Conservation (phyloP, 2,329 filamentous ascomycete species). For the Stemphylium lycopersici region DNA sequence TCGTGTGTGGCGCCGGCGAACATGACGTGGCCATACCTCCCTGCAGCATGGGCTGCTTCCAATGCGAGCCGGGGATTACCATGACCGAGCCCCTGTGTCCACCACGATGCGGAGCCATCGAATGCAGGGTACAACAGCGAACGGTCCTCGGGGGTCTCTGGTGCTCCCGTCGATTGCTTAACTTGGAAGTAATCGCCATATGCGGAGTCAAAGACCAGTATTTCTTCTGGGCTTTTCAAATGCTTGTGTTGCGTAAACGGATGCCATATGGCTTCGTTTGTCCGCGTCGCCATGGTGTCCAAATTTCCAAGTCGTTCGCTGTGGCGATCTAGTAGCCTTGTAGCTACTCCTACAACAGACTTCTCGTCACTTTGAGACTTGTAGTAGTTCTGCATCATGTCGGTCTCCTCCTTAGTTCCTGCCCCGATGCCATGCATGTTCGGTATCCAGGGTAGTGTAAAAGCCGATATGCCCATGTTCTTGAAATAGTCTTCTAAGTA, state of each 20-base stretch:
- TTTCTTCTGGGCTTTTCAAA: constrained; percentile 64
- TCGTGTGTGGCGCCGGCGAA: constrained; percentile 82
- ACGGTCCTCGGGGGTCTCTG: constrained; percentile 17
- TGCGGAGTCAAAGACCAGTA: constrained; percentile 80
- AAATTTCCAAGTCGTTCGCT: constrained; percentile 63
- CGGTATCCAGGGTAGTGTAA: constrained; percentile 66
- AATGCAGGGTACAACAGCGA: constrained; percentile 69
- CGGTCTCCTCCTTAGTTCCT: constrained; percentile 54
- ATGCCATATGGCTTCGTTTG: constrained; percentile 72
- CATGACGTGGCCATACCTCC: constrained; percentile 87
- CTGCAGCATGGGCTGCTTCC: constrained; percentile 79
- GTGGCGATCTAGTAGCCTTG: constrained; percentile 61
- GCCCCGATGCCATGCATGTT: constrained; percentile 34
- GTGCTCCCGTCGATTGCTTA: constrained; percentile 37
- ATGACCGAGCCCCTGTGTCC: constrained; percentile 84
- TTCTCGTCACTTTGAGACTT: constrained; percentile 45
- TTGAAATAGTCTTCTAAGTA: constrained; percentile 73
- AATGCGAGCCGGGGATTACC: constrained; percentile 74
- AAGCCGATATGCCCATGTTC: constrained; percentile 61
- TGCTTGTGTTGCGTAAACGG: constrained; percentile 82
- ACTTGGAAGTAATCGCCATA: constrained; percentile 80
- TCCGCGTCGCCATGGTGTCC: constrained; percentile 65
- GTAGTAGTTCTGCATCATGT: constrained; percentile 71
- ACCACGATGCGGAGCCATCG: constrained; percentile 88
- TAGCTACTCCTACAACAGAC: constrained; percentile 55